phyloP scores from a whole-genome alignment of 1,284 basidiomycete species.

The Leucoagaricus sp. region DNA sequence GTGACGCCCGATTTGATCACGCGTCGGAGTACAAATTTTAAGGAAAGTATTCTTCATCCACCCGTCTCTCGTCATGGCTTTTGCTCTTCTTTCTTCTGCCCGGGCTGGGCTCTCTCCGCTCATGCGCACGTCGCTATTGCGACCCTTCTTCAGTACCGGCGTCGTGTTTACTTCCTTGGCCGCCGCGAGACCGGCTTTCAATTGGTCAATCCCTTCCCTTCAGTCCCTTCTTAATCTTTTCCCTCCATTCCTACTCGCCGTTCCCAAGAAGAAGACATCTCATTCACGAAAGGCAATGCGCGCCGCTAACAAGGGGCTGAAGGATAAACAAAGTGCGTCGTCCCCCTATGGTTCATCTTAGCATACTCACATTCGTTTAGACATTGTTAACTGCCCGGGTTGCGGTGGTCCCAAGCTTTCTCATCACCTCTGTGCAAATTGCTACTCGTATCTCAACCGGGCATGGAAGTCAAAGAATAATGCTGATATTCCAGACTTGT shows the following conservation, averaged over 20 bases:
- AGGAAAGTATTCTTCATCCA: slow-evolving; percentile 13
- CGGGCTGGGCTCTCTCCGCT: slow-evolving; percentile 31
- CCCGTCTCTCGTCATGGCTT: slow-evolving; percentile 10
- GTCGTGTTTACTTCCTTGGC: slow-evolving; percentile 30
- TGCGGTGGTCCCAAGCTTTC: slow-evolving; percentile 88
- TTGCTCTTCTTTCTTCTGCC: slow-evolving; percentile 35
- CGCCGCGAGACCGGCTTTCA: slow-evolving; percentile 31
- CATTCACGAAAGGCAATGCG: slow-evolving; percentile 97
- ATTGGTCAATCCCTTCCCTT: slow-evolving; percentile 51
- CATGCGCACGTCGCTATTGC: slow-evolving; percentile 25
- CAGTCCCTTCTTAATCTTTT: slow-evolving; percentile 78
- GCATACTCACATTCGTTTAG: slow-evolving; percentile 42
- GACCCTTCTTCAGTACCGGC: slow-evolving; percentile 29
- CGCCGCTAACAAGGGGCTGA: slow-evolving; percentile 91
- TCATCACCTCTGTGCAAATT: slow-evolving; percentile 86
- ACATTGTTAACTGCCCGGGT: slow-evolving; percentile 90
- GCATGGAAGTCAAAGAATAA: slow-evolving; percentile 54
- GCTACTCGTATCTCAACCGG: slow-evolving; percentile 79
- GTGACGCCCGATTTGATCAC: slow-evolving; percentile 10
- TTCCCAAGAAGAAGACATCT: slow-evolving; percentile 93
- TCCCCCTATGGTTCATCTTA: neutral
- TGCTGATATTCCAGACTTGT: slow-evolving; percentile 35
- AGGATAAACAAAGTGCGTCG: slow-evolving; percentile 87
- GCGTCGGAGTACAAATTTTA: slow-evolving; percentile 41
- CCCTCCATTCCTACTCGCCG: slow-evolving; percentile 87